These are phyloP conservation scores for Coemansia linderi DNA, from an alignment of 371 early-diverging fungal genomes.

Conservation along the genomic window DNA sequence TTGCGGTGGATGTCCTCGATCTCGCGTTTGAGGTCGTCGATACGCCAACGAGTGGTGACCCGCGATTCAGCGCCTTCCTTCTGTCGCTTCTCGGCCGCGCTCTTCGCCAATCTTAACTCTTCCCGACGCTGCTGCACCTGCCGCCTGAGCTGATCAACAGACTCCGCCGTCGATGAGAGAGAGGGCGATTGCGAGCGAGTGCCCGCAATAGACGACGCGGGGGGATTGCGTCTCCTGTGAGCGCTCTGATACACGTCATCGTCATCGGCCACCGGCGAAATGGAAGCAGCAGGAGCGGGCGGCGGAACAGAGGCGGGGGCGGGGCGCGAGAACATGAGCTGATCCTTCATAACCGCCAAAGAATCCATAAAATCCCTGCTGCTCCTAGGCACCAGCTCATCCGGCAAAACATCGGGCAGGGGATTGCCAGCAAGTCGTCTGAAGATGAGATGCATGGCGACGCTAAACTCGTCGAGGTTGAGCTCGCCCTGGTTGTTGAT, in stretches of 20 bases:
- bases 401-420: conserved; percentile 77
- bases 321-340: conserved; percentile 31
- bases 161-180: conserved; percentile 10
- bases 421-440: conserved; percentile 76
- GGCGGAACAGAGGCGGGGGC: neutral
- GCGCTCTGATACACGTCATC: conserved; percentile 38
- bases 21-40: conserved; percentile 48
- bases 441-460: conserved; percentile 92
- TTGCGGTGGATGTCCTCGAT: conserved; percentile 42
- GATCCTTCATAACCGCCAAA: conserved; percentile 42
- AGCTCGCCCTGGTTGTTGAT: conserved; percentile 83
- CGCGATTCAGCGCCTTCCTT: conserved; percentile 36
- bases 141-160: conserved; percentile 37
- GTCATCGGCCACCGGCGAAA: neutral
- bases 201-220: neutral
- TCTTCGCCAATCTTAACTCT: conserved; percentile 18
- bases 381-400: conserved; percentile 62
- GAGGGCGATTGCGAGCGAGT: neutral
- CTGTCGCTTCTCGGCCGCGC: conserved; percentile 13
- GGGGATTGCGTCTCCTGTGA: conserved; percentile 28
- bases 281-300: neutral
- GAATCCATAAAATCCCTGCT: conserved; percentile 41
- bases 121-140: conserved; percentile 28
- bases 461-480: conserved; percentile 88
- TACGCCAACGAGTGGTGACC: conserved; percentile 31